Conservation (phyloP, 164 flowering plant genomes). For the Stephania yunnanensis region DNA sequence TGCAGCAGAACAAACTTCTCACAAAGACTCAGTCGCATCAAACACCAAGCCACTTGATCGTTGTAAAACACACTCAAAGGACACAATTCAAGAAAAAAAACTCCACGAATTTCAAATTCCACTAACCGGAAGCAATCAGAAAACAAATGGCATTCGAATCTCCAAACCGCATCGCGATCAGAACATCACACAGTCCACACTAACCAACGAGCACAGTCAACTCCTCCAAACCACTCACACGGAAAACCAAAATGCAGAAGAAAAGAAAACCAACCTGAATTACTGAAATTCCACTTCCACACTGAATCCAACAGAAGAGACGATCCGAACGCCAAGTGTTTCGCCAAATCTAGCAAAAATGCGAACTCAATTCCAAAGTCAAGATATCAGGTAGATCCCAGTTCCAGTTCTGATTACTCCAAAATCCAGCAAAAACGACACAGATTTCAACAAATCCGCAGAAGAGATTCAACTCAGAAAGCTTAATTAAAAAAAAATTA, state of each 20-base stretch:
- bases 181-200: background rate
- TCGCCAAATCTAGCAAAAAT: conserved; percentile 17
- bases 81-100: background rate
- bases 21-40: background rate
- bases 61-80: background rate
- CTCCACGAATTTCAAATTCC: conserved; percentile 1
- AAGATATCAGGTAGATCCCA: conserved; percentile 3
- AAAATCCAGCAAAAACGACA: conserved; percentile 5
- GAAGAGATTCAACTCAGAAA: background rate
- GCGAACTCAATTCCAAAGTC: background rate
- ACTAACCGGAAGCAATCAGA: background rate
- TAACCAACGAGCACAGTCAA: background rate
- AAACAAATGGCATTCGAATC: conserved; percentile 14
- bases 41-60: conserved; percentile 8
- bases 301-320: conserved; percentile 5
- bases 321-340: conserved; percentile 20
- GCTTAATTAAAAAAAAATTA: background rate
- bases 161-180: background rate
- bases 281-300: conserved; percentile 2
- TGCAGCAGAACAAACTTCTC: background rate
- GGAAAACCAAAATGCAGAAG: background rate
- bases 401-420: conserved; percentile 2
- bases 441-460: background rate
- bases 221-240: background rate
- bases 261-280: conserved; percentile 4